Conservation (phyloP, 176 grass and related monocot genomes). For the Eragrostis curvula region DNA sequence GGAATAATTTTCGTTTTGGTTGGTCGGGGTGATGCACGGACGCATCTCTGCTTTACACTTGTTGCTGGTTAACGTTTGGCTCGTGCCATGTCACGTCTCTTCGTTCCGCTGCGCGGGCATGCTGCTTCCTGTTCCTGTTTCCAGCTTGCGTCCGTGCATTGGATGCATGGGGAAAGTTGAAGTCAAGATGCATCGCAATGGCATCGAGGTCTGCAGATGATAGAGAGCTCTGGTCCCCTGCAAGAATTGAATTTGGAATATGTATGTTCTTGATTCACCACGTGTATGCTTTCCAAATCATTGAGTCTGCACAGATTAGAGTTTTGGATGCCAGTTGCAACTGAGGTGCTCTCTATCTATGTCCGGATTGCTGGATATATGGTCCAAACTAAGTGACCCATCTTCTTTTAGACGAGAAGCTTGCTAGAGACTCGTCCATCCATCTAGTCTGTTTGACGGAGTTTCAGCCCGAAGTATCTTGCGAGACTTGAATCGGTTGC, state of each 20-base stretch:
- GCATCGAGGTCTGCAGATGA: neutral
- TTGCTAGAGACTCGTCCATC: neutral
- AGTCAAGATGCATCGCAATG: constrained; percentile 13
- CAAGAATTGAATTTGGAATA: neutral
- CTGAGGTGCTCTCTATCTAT: neutral
- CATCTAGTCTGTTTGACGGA: neutral
- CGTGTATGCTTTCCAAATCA: neutral
- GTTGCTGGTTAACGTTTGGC: constrained; percentile 8
- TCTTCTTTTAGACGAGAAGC: neutral
- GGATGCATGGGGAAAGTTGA: constrained; percentile 6
- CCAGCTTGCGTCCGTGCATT: neutral
- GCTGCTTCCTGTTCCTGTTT: neutral
- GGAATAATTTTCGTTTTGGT: constrained; percentile 21
- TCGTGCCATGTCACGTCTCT: neutral
- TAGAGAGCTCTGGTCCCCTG: constrained; percentile 23
- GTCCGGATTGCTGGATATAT: neutral
- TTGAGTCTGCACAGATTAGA: neutral
- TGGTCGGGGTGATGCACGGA: neutral
- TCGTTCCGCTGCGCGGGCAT: neutral
- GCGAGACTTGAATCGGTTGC: neutral
- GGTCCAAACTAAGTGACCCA: neutral
- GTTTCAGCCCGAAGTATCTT: neutral
- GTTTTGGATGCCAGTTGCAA: neutral
- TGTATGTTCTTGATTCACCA: neutral
- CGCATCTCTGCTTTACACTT: constrained; percentile 38